Base-by-base conservation (phyloP, 352 stramenopile genomes). In the Saprolegnia parasitica region DNA sequence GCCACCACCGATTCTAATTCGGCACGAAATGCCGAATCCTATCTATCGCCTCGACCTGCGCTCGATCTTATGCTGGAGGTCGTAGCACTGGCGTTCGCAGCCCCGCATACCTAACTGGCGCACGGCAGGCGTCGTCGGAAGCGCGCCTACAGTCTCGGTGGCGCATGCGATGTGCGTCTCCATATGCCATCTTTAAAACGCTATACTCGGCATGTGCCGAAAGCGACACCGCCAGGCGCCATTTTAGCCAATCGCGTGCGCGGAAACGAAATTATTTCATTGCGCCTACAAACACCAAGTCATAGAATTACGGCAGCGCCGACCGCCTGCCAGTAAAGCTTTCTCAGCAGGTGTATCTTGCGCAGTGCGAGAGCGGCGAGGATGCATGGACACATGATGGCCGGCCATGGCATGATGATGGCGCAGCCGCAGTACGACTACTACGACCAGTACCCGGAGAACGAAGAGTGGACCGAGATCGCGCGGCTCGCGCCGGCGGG, bases 381-480 rank as follows among this genome's bases (percentile, higher is more conserved):
- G 24, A 67, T 67, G 60, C 60, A 67, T 46, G 32, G 55, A 26
- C 55, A 62, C 18, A 39, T 62, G 26, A 49, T 49, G 42, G 13
- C 42, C 11, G 42, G 42, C 42, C 55, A 62, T 45, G 60, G 24
- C 11, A 26, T 32, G 60, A 54, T 67, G 60, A 56, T 67, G 60
- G 23, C 13, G 8, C 49, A 50, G 63, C n/a, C n/a, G 11, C 46
- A 49, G 49, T 70, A 70, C 18, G 63, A 70, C 32, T 70, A 62
- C 54, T 57, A 67, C 40, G 37, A 49, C 45, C n/a, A 29, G 13
- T 58, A 55, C 23, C 16, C 45, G 13, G 63, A 23, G 40, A 42
- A 52, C 2, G 63, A 70, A 62, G 63, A 70, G 55, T 70, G 63
- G 63, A 29, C 23, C n/a, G 63, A 70, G 55, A 62, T 58, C 5